These are phyloP conservation scores for Fonsecaea nubica DNA, from an alignment of 2,329 filamentous ascomycete species.

Conservation along the genomic window DNA sequence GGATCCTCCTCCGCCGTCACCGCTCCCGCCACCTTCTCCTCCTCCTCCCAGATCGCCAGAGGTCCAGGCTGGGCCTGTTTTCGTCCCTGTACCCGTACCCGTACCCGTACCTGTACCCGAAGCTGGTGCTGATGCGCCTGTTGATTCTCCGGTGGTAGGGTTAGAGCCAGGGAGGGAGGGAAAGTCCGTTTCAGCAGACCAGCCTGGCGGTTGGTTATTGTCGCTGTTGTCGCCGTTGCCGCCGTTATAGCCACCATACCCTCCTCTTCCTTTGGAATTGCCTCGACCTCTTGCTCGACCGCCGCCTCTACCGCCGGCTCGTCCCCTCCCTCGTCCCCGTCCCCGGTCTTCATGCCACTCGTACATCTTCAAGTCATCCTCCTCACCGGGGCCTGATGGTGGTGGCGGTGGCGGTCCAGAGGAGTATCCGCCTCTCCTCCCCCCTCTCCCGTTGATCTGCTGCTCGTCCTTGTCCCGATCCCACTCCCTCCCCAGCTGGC, in stretches of 20 bases:
- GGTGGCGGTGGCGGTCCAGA: too few species aligned
- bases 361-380: constrained; percentile 38
- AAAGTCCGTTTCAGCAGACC: constrained; percentile 37
- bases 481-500: constrained; percentile 66
- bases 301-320: constrained; percentile 28
- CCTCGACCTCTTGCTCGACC: constrained; percentile 27
- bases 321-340: constrained; percentile 31
- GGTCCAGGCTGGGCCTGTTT: neutral
- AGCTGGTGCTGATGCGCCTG: neutral
- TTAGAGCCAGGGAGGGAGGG: constrained; percentile 36
- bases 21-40: neutral
- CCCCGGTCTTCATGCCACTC: constrained; percentile 37
- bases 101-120: neutral
- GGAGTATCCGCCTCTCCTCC: constrained; percentile 16
- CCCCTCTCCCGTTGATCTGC: constrained; percentile 38
- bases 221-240: constrained; percentile 1
- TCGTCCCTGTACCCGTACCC: neutral
- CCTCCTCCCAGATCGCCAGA: neutral
- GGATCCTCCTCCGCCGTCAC: constrained; percentile 32
- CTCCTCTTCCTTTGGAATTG: neutral
- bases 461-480: constrained; percentile 66
- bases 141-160: constrained; percentile 4
- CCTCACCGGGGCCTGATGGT: constrained; percentile 18
- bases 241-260: neutral
- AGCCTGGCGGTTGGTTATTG: constrained; percentile 20